Conservation (phyloP, 2,329 filamentous ascomycete genomes). For the Diaporthe humulicola region DNA sequence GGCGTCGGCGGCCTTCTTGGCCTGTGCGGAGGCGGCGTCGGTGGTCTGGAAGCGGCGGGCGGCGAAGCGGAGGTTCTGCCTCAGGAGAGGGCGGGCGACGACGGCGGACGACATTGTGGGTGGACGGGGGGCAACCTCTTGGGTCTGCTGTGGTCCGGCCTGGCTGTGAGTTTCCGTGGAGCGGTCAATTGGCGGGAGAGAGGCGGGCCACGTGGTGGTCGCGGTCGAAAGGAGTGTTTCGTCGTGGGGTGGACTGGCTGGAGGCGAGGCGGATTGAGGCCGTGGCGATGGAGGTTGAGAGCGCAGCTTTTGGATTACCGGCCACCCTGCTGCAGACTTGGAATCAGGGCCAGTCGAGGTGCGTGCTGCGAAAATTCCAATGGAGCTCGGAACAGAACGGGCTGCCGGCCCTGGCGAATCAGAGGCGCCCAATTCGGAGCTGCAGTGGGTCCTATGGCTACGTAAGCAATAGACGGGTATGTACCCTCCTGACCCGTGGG, state of each 20-base stretch:
- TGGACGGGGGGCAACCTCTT: background rate
- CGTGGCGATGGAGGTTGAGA: constrained; percentile 27
- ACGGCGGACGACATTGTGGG: constrained; percentile 38
- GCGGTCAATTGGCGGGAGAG: constrained; percentile 21
- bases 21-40: constrained; percentile 55
- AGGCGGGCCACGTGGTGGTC: constrained; percentile 25
- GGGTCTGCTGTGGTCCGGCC: background rate
- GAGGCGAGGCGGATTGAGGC: constrained; percentile 15
- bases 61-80: constrained; percentile 46
- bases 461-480: constrained; percentile 20
- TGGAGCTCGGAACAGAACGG: constrained; percentile 40
- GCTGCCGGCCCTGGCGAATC: constrained; percentile 34
- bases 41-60: constrained; percentile 73
- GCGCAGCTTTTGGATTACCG: constrained; percentile 34
- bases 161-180: background rate
- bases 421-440: constrained; percentile 31
- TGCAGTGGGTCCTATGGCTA: constrained; percentile 16
- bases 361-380: constrained; percentile 39
- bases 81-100: constrained; percentile 40
- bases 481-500: background rate
- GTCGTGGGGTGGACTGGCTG: constrained; percentile 21
- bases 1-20: constrained; percentile 58
- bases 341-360: constrained; percentile 25
- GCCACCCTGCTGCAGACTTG: constrained; percentile 32
- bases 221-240: constrained; percentile 31